These are phyloP conservation scores for Epichloe brachyelytri DNA, from an alignment of 2,329 filamentous ascomycete genomes.

Conservation along the genomic window DNA sequence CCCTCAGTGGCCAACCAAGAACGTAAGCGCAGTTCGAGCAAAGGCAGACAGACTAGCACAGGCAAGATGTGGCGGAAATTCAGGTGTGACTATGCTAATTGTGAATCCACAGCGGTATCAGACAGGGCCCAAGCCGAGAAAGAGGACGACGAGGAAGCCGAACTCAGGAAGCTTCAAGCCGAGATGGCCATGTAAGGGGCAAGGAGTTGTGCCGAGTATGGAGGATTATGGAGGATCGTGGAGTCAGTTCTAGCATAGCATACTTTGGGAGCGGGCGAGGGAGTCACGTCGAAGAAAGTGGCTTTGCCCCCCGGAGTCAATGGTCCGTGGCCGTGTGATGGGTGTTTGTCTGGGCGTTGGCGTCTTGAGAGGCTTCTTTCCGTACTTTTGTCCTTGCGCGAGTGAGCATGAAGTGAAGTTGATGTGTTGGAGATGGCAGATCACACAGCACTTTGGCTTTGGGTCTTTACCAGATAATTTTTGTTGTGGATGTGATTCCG, in stretches of 20 bases:
- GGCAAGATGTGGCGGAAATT: background rate
- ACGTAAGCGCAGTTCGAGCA: conserved; percentile 42
- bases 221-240: background rate
- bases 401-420: background rate
- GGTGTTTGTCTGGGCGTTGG: conserved; percentile 21
- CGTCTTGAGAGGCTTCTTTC: conserved; percentile 12
- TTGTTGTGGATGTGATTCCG: background rate
- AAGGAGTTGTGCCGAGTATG: background rate
- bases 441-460: background rate
- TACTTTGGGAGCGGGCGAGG: conserved; percentile 1
- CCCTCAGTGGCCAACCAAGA: conserved; percentile 63
- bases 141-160: conserved; percentile 93
- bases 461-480: background rate
- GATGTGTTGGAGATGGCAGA: conserved; percentile 1
- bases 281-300: background rate
- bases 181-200: conserved; percentile 81
- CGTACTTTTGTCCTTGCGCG: background rate
- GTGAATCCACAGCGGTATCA: conserved; percentile 16
- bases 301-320: background rate
- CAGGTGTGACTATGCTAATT: conserved; percentile 4
- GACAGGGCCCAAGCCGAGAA: conserved; percentile 34
- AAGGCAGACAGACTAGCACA: background rate
- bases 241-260: conserved; percentile 6
- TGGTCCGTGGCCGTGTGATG: conserved; percentile 11
- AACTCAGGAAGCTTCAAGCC: conserved; percentile 82